Percentiles rank a stretch among this genome's conserved stretches.
These are phyloP conservation scores for Penicillium sp. DNA, from an alignment of 2,329 filamentous ascomycete genomes.

Conservation along the genomic window DNA sequence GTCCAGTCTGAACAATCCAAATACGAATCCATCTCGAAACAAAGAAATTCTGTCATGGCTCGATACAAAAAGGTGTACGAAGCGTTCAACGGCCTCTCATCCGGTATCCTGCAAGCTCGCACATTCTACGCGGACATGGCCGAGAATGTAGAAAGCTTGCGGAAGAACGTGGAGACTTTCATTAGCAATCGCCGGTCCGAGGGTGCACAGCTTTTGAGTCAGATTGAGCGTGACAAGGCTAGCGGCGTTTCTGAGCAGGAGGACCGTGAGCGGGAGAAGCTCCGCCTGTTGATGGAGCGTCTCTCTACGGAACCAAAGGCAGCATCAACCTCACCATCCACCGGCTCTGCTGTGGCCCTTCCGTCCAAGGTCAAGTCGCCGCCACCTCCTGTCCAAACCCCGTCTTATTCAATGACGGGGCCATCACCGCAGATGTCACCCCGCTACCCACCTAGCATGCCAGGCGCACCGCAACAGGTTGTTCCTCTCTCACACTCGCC, in stretches of 20 bases:
- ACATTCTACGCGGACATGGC: slow-evolving; percentile 96
- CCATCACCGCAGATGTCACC: slow-evolving; percentile 47
- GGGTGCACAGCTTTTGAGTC: slow-evolving; percentile 82
- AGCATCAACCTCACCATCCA: slow-evolving; percentile 33
- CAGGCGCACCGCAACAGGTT: slow-evolving; percentile 27
- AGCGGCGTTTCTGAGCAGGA: slow-evolving; percentile 62
- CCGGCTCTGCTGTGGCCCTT: slow-evolving; percentile 49
- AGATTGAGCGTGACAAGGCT: slow-evolving; percentile 79
- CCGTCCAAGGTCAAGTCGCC: slow-evolving; percentile 47
- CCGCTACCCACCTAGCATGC: slow-evolving; percentile 33
- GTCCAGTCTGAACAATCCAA: slow-evolving; percentile 93
- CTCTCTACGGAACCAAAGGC: slow-evolving; percentile 74
- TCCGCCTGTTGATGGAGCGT: slow-evolving; percentile 89
- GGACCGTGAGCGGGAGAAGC: slow-evolving; percentile 80
- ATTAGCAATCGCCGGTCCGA: slow-evolving; percentile 92
- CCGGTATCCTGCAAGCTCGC: slow-evolving; percentile 83
- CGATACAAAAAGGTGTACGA: slow-evolving; percentile 91
- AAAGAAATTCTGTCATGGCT: slow-evolving; percentile 76
- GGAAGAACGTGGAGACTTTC: slow-evolving; percentile 96
- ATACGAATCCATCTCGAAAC: slow-evolving; percentile 84
- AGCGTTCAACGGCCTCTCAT: slow-evolving; percentile 85
- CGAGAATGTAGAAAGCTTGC: slow-evolving; percentile 85
- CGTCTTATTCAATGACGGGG: slow-evolving; percentile 33
- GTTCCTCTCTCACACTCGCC: slow-evolving; percentile 38
- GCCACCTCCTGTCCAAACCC: slow-evolving; percentile 35